Base-by-base conservation (phyloP, 805 yeast genomes). In the Wickerhamomyces alni region DNA sequence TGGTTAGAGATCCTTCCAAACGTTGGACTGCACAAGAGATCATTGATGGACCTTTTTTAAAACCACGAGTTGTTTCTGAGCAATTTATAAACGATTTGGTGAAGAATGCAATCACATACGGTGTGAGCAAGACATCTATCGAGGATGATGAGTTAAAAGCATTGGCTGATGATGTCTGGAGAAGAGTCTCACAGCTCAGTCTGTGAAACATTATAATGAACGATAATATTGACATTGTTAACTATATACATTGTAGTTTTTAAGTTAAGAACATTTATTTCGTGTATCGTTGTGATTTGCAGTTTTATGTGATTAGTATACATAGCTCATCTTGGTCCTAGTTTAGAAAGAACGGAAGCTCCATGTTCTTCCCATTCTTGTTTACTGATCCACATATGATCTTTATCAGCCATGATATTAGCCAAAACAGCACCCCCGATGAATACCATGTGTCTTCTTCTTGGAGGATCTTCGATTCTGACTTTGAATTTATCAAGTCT, bases 351-450 rank as follows among this genome's bases (percentile, higher is more conserved):
- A 11, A 87, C 77, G 28, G 89, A 74, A 32, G 95, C 77, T 25
- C 99, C 99, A 57, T 84, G 87, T 69, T 93, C 99, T 61, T 87
- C 93, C 98, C 98, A 93, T 66, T 93, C 99, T 60, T 84, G 87
- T 61, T 85, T 89, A 39, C 87, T 72, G 51, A 93, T 77, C 99
- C 99, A 93, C 95, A 93, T 86, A 58, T 89, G 97, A 50, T 89
- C 97, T 63, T 91, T 93, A 62, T 89, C 96, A 35, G 95, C 95
- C 98, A 93, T 93, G 52, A 93, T 91, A 59, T 85, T 87, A 26
- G 99, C 98, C 59, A 93, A 73, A 17, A 93, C 98, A 5, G 98
- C 98, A 54, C 99, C 99, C 52, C 99, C 99, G 50, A 91, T 81
- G 65, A 93, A 93, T 27, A 93, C 99, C 97, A 93, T 91, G 64